Evolutionary conservation across 345 rosid species (phyloP).

Genomic region (Kernera saxatilis): DNA sequence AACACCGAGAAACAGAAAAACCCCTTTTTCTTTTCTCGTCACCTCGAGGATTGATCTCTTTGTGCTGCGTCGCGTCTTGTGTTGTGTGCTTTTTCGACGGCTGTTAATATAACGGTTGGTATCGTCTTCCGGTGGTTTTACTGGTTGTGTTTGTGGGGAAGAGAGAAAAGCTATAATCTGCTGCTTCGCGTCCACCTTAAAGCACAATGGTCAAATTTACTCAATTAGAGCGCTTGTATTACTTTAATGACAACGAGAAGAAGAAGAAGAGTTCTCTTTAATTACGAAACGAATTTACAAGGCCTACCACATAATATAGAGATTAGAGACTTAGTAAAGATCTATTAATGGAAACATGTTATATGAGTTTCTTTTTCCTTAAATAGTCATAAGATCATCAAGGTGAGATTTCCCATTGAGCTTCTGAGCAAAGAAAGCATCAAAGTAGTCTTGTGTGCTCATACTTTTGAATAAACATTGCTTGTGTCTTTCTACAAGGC

Average conservation of each 20-base stretch:
- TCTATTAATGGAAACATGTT: neutral
- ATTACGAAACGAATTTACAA: neutral
- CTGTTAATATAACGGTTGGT: conserved; percentile 46
- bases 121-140: conserved; percentile 28
- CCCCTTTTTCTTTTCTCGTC: neutral
- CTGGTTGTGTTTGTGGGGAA: conserved; percentile 8
- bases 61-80: neutral
- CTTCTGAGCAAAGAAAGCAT: conserved; percentile 35
- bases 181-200: conserved; percentile 6
- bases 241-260: neutral
- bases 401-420: conserved; percentile 39
- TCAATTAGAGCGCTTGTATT: neutral
- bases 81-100: conserved; percentile 16
- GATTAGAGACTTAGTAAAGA: neutral
- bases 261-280: neutral
- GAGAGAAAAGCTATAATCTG: neutral
- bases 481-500: conserved; percentile 29
- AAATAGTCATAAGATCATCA: conserved; percentile 36
- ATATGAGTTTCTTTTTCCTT: neutral
- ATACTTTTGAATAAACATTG: conserved; percentile 32
- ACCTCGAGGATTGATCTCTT: neutral
- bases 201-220: neutral
- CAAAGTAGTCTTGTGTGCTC: conserved; percentile 34
- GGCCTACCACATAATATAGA: neutral
- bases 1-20: neutral